These are phyloP conservation scores for Dendrobium chrysotoxum DNA, from an alignment of 106 monocot genomes.

Conservation along the genomic window DNA sequence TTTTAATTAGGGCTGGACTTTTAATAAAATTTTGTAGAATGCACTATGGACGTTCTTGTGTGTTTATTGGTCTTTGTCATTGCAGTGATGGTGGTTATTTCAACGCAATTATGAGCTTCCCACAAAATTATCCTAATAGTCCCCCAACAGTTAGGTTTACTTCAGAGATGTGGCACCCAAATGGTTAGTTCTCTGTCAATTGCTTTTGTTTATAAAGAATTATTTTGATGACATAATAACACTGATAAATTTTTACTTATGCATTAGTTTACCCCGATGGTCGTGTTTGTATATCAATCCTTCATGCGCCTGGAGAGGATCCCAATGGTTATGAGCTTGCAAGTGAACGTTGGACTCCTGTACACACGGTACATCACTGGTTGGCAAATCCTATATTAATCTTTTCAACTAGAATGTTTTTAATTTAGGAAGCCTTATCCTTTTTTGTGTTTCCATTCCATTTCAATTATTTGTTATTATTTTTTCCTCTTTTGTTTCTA, in stretches of 20 bases:
- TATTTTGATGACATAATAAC: background rate
- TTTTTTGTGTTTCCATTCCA: background rate
- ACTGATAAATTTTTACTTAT: background rate
- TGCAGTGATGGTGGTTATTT: conserved; percentile 69
- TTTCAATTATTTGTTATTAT: background rate
- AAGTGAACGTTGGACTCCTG: conserved; percentile 54
- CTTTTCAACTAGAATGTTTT: background rate
- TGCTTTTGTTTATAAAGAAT: background rate
- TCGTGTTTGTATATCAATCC: conserved; percentile 68
- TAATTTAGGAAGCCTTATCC: background rate
- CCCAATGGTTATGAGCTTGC: conserved; percentile 61
- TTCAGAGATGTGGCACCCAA: conserved; percentile 83
- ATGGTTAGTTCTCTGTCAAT: conserved; percentile 31
- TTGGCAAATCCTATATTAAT: background rate
- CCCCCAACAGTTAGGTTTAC: conserved; percentile 65
- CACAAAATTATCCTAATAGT: conserved; percentile 58
- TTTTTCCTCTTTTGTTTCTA: background rate
- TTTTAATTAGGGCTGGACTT: background rate
- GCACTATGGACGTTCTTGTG: background rate
- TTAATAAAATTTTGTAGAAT: background rate
- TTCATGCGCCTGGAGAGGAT: conserved; percentile 63
- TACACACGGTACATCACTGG: conserved; percentile 27
- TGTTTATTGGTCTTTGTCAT: background rate
- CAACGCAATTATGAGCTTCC: conserved; percentile 71
- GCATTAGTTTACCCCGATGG: conserved; percentile 54